Evolutionary conservation across 768 basidiomycete genomes (phyloP), one percentile per base, ranked within the genome.

Genomic region (Tephrocybe sp.): DNA sequence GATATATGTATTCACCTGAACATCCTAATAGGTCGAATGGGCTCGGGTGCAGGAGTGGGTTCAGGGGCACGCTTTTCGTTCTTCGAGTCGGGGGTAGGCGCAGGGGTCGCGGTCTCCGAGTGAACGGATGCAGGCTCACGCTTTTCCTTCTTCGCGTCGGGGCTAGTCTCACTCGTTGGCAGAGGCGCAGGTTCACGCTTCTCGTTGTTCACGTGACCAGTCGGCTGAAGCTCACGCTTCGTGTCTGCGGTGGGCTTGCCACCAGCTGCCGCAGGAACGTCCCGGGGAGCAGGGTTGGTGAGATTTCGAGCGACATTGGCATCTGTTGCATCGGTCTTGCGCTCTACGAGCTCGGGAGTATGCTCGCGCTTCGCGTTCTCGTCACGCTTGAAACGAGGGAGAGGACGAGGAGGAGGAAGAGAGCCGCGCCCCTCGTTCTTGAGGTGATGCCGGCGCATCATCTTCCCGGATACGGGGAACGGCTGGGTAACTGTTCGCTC

Each of bases 311-410:
- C 51, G 18, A 48, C n/a, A 17, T 53, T 44, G 10, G 51, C 39
- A 15, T 42, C 32, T 24, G 3, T 9, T 12, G 46, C 40, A 9
- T 41, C 45, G 17, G 40, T 37, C 39, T 48, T 53, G 15, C 45
- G 45, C 26, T 18, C 36, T 5, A 38, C 43, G 5, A 45, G 30
- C 23, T 24, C 21, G 17, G 49, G 11, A 14, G 30, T 21, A 11
- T 11, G 28, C 28, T 30, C 28, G 5, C 11, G 5, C 28, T 30
- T 30, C 28, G 28, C 28, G 6, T 30, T 20, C 36, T 37, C 42
- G 25, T 56, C 55, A 3, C 55, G 42, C 26, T 51, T 48, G 24
- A 51, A 49, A 14, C 51, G 43, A 14, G 56, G 56, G 14, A 53
- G n/a, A 17, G 32, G 34, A 11, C 48, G 39, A 17, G 48, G 48